Conservation (phyloP, 129 eudicot species). For the Glebionis coronaria region DNA sequence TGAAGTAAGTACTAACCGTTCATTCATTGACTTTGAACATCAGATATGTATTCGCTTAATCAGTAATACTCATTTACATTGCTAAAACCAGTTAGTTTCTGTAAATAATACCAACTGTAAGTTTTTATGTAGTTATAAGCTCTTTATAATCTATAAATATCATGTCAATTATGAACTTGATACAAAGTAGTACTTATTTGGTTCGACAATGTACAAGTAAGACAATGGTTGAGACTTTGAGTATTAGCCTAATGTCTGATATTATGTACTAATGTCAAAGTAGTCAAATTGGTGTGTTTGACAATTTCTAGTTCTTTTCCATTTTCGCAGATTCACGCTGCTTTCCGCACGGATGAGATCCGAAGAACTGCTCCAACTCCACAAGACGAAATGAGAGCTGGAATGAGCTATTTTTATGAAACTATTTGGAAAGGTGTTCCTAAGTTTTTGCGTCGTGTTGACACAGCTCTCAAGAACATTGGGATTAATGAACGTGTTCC, state of each 20-base stretch:
- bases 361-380: constrained; percentile 89
- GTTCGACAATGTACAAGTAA: not conserved
- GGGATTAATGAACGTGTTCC: constrained; percentile 97
- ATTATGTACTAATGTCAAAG: constrained; percentile 3
- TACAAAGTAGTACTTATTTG: not conserved
- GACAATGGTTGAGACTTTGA: constrained; percentile 16
- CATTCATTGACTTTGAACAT: not conserved
- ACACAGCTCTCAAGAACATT: constrained; percentile 92
- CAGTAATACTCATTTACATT: not conserved
- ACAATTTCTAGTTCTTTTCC: not conserved
- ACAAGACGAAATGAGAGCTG: constrained; percentile 99
- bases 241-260: not conserved
- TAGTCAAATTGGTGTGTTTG: not conserved
- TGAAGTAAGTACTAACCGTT: constrained; percentile 48
- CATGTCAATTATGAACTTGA: not conserved
- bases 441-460: constrained; percentile 86
- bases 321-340: constrained; percentile 84
- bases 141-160: not conserved
- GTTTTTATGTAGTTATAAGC: not conserved
- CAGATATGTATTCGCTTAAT: not conserved
- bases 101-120: not conserved
- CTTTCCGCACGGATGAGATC: constrained; percentile 96
- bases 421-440: constrained; percentile 99
- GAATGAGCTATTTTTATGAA: constrained; percentile 98
- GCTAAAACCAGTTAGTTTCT: not conserved